Conservation (phyloP, 352 stramenopile species). For the Pythium biforme region DNA sequence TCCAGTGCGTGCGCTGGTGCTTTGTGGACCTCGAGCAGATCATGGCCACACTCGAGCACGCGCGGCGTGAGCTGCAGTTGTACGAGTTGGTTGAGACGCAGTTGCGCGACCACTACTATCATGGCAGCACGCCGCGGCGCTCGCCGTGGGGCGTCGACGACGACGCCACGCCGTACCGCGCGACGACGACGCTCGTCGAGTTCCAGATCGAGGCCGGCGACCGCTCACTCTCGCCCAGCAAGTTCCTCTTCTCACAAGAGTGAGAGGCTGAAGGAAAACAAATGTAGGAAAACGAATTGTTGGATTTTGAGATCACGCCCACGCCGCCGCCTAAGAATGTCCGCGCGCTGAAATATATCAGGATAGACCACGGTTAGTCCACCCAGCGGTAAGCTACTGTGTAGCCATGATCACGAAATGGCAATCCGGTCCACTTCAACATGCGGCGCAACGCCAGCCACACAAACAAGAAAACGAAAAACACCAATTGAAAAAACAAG, state of each 20-base stretch:
- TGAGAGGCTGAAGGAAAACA: background rate
- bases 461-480: constrained; percentile 3
- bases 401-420: too few species aligned
- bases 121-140: constrained; percentile 10
- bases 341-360: background rate
- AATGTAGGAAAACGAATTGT: background rate
- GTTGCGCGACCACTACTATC: constrained; percentile 18
- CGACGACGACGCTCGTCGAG: constrained; percentile 40
- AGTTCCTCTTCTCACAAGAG: constrained; percentile 23
- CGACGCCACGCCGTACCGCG: constrained; percentile 26
- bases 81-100: constrained; percentile 56
- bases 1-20: constrained; percentile 65
- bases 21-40: constrained; percentile 62
- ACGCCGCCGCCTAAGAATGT: too few species aligned
- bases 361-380: too few species aligned
- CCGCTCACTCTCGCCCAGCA: constrained; percentile 30
- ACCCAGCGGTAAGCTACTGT: too few species aligned
- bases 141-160: constrained; percentile 19
- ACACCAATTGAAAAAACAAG: background rate
- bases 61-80: constrained; percentile 43
- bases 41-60: constrained; percentile 40
- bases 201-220: constrained; percentile 69
- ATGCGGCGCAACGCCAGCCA: too few species aligned
- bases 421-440: too few species aligned
- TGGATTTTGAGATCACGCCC: constrained; percentile 5